Evolutionary conservation across 1,284 basidiomycete genomes (phyloP).

Genomic region (Pulveroboletus sp.): DNA sequence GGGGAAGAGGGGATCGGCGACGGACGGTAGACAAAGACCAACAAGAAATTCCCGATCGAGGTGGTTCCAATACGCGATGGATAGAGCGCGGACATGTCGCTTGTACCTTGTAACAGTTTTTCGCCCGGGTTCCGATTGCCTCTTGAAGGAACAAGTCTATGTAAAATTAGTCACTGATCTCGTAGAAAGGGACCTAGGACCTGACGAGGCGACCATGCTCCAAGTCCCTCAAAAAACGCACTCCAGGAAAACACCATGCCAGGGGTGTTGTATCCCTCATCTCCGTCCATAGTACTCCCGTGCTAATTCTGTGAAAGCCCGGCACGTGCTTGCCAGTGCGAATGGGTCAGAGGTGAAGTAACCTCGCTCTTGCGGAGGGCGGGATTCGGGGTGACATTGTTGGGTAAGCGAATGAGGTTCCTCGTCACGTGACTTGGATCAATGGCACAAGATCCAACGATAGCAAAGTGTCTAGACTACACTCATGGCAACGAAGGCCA

Average conservation of each 20-base stretch:
- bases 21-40: background rate
- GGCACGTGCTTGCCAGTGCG: background rate
- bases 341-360: background rate
- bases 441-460: no score
- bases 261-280: background rate
- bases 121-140: background rate
- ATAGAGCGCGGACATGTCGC: background rate
- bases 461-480: background rate
- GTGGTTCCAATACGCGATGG: background rate
- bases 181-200: background rate
- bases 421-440: background rate
- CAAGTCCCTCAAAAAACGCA: background rate
- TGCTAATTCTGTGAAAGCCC: background rate
- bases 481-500: constrained; percentile 47
- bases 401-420: no score
- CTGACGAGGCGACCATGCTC: background rate
- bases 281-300: background rate
- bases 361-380: no score
- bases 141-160: background rate
- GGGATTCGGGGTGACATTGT: background rate
- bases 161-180: background rate
- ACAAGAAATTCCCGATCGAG: background rate
- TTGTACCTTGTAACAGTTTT: background rate
- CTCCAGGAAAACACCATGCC: background rate
- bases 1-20: background rate